Evolutionary conservation across 306 rosid species (phyloP).

Genomic region (Purshia tridentata): DNA sequence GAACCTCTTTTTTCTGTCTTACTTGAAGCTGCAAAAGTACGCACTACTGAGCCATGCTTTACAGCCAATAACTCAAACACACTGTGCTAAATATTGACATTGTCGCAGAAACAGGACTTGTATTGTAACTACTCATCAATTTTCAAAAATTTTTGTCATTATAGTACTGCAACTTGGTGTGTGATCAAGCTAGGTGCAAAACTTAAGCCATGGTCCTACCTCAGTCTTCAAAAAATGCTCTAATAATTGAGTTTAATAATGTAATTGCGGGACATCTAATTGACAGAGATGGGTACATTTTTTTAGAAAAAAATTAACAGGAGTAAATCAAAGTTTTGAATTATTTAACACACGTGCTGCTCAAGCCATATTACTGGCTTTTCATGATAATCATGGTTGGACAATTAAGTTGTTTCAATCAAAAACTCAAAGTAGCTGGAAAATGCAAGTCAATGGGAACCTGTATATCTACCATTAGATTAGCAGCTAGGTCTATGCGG

Average conservation of each 20-base stretch:
- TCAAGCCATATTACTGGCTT: not conserved
- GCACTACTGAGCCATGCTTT: not conserved
- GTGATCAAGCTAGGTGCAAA: too few relatives aligned
- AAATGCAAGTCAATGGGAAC: too few relatives aligned
- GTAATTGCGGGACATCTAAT: not conserved
- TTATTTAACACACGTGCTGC: not conserved
- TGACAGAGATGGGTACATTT: not conserved
- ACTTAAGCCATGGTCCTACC: too few relatives aligned
- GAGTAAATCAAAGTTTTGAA: not conserved
- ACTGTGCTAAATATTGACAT: conserved; percentile 9
- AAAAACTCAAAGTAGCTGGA: too few relatives aligned
- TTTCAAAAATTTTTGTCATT: too few relatives aligned
- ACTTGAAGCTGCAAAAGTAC: not conserved
- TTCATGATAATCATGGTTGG: not conserved
- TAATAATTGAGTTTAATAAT: not conserved
- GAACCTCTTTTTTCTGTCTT: conserved; percentile 7
- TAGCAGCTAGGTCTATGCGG: too few relatives aligned
- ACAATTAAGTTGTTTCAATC: too few relatives aligned
- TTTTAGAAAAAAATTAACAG: too few relatives aligned
- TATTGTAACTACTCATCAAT: not conserved
- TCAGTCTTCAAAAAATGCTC: not conserved
- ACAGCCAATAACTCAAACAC: conserved; percentile 6
- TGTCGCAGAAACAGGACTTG: not conserved
- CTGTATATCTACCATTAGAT: too few relatives aligned
- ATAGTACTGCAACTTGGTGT: too few relatives aligned